Base-by-base conservation (phyloP, 495 filamentous ascomycete genomes). In the Achaetomiella virescens region DNA sequence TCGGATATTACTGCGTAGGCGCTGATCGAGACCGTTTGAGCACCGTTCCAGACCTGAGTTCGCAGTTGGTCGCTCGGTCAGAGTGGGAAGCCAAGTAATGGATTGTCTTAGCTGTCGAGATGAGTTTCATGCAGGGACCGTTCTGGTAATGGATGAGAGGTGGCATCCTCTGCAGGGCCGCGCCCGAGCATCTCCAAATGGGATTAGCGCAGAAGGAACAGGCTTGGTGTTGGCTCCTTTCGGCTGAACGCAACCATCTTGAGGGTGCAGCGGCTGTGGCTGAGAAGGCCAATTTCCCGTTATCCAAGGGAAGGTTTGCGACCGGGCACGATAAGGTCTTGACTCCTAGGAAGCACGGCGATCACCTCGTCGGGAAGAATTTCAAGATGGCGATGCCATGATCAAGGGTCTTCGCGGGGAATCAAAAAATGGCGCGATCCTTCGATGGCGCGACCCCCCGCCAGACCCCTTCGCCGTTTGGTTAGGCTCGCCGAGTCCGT, bases 181-280 rank as follows among this genome's bases (percentile, higher is more conserved):
- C 20, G 40, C 18, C 21, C 17, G 35, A 27, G 20, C 24, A 25
- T 38, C 11, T 21, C 17, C n/a, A 31, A 33, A 27, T 21, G 33
- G 33, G 24, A 12, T 36, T 59, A 42, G 56, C 45, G 43, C 43
- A 49, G 42, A 42, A 42, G 48, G 48, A 51, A 52, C 27, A n/a
- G 31, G 27, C 10, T 12, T 45, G 50, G 17, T 42, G 29, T 11
- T 45, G 50, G 36, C 52, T 38, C 31, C 46, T 47, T 55, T 36
- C 11, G 14, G 41, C 2, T 49, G 54, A 22, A 9, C 9, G 40
- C 15, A 29, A 15, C 22, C 46, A 44, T 54, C 18, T 44, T 42
- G 35, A 24, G 3, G 14, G 45, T 46, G 43, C 57, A 59, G 57
- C 51, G 57, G 51, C 57, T 40, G 57, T 47, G 57, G 57, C 52